Evolutionary conservation across 495 filamentous ascomycete species (phyloP).

Genomic region (Viridothelium virens): DNA sequence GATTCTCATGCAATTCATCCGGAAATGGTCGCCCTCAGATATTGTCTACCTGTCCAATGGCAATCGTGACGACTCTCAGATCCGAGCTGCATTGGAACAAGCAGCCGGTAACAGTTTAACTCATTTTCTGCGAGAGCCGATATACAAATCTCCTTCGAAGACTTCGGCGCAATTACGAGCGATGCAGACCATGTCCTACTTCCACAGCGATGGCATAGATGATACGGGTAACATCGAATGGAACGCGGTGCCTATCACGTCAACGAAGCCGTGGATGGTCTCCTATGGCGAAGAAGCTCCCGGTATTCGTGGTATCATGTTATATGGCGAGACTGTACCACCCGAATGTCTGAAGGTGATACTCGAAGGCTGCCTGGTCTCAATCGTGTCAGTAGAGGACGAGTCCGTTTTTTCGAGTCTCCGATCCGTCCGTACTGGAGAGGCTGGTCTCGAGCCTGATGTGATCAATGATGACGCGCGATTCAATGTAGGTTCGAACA

Average conservation of each 20-base stretch:
- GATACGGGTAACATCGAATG: constrained; percentile 45
- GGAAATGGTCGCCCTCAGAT: constrained; percentile 53
- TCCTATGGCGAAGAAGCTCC: constrained; percentile 45
- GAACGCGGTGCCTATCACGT: constrained; percentile 43
- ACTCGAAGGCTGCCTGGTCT: constrained; percentile 53
- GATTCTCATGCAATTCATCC: constrained; percentile 57
- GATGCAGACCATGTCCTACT: constrained; percentile 79
- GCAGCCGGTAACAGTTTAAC: constrained; percentile 12
- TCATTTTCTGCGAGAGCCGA: constrained; percentile 7
- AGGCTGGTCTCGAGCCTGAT: neutral
- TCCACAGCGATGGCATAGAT: constrained; percentile 34
- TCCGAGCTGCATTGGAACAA: constrained; percentile 47
- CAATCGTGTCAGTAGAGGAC: constrained; percentile 48
- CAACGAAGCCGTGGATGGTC: constrained; percentile 47
- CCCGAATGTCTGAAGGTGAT: constrained; percentile 44
- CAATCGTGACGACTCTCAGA: constrained; percentile 54
- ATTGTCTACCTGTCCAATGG: constrained; percentile 65
- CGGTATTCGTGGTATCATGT: constrained; percentile 46
- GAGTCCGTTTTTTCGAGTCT: constrained; percentile 10
- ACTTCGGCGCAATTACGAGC: constrained; percentile 61
- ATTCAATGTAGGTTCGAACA: neutral
- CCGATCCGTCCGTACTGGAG: too few species aligned
- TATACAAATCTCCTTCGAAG: constrained; percentile 32
- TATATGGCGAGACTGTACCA: constrained; percentile 44
- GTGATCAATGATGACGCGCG: neutral